These are phyloP conservation scores for Biscutella laevigata DNA, from an alignment of 441 rosid genomes.

Conservation along the genomic window DNA sequence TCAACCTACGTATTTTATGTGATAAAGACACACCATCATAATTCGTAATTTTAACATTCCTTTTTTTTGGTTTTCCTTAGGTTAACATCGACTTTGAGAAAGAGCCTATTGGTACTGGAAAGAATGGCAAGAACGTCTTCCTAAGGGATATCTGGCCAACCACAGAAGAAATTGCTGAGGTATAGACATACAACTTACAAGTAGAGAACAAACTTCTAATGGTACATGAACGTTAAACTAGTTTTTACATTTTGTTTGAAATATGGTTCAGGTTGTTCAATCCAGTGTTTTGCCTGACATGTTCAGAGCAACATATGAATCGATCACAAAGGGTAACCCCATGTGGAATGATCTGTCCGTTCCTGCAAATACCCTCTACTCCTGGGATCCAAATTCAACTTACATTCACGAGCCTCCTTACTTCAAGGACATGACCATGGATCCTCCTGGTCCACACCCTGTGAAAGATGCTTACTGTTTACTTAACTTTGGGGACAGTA, in stretches of 20 bases:
- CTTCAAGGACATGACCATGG: constrained; percentile 87
- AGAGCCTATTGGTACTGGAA: constrained; percentile 86
- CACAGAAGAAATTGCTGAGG: constrained; percentile 87
- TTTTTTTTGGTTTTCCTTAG: constrained; percentile 33
- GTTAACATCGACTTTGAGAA: constrained; percentile 90
- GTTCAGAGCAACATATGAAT: constrained; percentile 82
- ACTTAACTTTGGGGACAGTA: constrained; percentile 92
- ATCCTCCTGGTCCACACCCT: constrained; percentile 82
- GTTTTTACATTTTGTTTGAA: not conserved
- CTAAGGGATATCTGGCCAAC: constrained; percentile 95
- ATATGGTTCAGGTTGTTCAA: constrained; percentile 68
- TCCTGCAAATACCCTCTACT: constrained; percentile 48
- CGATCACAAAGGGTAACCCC: constrained; percentile 91
- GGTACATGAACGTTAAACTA: not conserved
- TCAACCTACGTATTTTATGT: not conserved
- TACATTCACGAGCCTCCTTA: constrained; percentile 98
- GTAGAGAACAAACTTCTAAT: not conserved
- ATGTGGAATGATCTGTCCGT: constrained; percentile 87
- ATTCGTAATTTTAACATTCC: not conserved
- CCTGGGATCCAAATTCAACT: constrained; percentile 89
- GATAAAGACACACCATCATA: not conserved
- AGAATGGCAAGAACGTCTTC: constrained; percentile 71
- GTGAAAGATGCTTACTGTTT: constrained; percentile 96
- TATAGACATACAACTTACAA: constrained; percentile 21
- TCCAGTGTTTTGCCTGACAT: constrained; percentile 88